Evolutionary conservation across 306 rosid genomes (phyloP), one percentile per base, ranked within the genome.

Genomic region (Castanea mollissima): DNA sequence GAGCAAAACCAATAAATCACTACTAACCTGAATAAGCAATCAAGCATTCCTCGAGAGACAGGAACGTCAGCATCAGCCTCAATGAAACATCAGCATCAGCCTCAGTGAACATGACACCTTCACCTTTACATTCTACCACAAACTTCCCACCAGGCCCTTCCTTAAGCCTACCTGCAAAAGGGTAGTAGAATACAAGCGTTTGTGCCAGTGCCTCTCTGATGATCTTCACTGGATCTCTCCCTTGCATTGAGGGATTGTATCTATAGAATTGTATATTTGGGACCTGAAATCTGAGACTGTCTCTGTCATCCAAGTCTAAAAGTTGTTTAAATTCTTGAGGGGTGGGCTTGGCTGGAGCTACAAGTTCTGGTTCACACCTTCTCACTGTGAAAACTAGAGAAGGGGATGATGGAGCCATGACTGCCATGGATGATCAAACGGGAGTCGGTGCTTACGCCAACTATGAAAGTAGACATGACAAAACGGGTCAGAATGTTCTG

Each of bases 301-400:
- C 84, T 79, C 82, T 84, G 31, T 85, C 86, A 41, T 85, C 88
- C 58, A 85, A 75, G 41, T 85, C 88, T 8, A 83, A 85, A 19
- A 85, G 86, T 16, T 56, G 78, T 52, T 78, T 76, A 23, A 75
- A 71, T 81, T 81, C 88, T 3, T 59, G 71, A 0, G 83, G 86
- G 1, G 83, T 81, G 6, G 76, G 69, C 79, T 69, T 65, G 4
- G 85, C 79, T 19, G 88, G 83, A 23, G 73, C 59, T n/a, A 85
- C 76, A 9, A 78, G 76, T 62, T 81, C 83, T 9, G 88, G 81
- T 29, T 70, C 68, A 19, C 55, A 18, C 74, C 83, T 62, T 23
- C 73, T 54, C 14, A 85, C 86, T 14, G 5, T 63, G 76, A 85
- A 85, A 1, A 62, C 72, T 10, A 81, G 71, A 11, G 88, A 69